A percentile compares a stretch with the other conserved stretches of the same genome.
Conservation (phyloP, 2,329 filamentous ascomycete species). For the Diaporthe sp. region DNA sequence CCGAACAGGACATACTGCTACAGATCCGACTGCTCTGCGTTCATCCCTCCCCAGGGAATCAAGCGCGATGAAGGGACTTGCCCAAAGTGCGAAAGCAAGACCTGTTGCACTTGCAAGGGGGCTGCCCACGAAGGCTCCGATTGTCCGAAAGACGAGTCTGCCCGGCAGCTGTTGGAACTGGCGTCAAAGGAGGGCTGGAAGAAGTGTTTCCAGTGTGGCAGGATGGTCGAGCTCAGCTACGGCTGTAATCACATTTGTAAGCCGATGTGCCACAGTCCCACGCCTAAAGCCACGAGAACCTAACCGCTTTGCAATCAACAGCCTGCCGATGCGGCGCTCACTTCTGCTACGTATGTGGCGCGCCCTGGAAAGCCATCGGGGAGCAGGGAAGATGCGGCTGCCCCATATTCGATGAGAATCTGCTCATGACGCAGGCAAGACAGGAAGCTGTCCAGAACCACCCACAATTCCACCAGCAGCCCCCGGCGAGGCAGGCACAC, state of each 20-base stretch:
- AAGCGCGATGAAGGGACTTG: conserved; percentile 52
- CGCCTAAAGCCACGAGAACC: not conserved
- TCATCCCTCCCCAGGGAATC: conserved; percentile 52
- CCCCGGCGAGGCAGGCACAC: not conserved
- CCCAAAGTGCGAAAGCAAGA: conserved; percentile 50
- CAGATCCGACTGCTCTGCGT: conserved; percentile 52
- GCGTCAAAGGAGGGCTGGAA: conserved; percentile 61
- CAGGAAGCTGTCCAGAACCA: not conserved
- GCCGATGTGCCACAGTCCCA: conserved; percentile 39
- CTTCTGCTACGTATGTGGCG: conserved; percentile 63
- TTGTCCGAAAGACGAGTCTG: conserved; percentile 56
- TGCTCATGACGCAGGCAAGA: not conserved
- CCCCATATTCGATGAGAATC: not conserved
- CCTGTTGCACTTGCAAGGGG: conserved; percentile 63
- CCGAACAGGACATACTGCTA: conserved; percentile 63
- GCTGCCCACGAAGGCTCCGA: conserved; percentile 52
- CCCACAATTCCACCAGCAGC: not conserved
- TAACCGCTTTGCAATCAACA: conserved; percentile 27
- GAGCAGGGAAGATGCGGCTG: conserved; percentile 37
- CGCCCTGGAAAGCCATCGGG: conserved; percentile 46
- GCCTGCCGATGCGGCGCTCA: conserved; percentile 57
- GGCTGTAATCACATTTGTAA: conserved; percentile 70
- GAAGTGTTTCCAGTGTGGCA: conserved; percentile 56
- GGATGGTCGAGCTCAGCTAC: conserved; percentile 57
- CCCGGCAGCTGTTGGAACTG: conserved; percentile 52